Percentiles rank a stretch among this genome's conserved stretches.
Evolutionary conservation across 768 basidiomycete genomes (phyloP).

Genomic region (Trametes elegans): DNA sequence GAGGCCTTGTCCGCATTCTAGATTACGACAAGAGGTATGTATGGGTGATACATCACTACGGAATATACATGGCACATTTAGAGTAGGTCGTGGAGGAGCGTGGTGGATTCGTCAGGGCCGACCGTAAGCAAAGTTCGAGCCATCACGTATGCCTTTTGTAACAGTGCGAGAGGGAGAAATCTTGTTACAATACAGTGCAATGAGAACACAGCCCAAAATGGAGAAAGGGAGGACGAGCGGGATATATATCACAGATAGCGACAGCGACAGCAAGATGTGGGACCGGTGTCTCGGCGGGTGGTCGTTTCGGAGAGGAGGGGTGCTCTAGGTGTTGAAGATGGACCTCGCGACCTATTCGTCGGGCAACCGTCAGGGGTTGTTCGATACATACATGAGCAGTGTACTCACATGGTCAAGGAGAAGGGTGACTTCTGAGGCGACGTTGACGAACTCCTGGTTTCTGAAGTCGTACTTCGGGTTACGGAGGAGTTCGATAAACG

Average conservation of each 20-base stretch:
- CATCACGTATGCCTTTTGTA: slow-evolving; percentile 44
- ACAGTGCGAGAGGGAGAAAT: slow-evolving; percentile 51
- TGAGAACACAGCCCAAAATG: slow-evolving; percentile 45
- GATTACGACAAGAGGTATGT: slow-evolving; percentile 35
- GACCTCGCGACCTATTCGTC: slow-evolving; percentile 64
- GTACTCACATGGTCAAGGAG: slow-evolving; percentile 77
- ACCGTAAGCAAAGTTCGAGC: slow-evolving; percentile 45
- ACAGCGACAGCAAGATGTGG: slow-evolving; percentile 42
- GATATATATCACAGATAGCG: slow-evolving; percentile 83
- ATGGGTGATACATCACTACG: slow-evolving; percentile 36
- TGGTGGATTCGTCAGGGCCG: slow-evolving; percentile 29
- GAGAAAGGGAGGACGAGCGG: slow-evolving; percentile 51
- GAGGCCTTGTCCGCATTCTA: slow-evolving; percentile 35
- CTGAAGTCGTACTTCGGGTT: slow-evolving; percentile 91
- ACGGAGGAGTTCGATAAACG: slow-evolving; percentile 90
- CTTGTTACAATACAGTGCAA: slow-evolving; percentile 87
- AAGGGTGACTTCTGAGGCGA: slow-evolving; percentile 83
- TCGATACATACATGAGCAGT: slow-evolving; percentile 1
- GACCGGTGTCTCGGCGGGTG: slow-evolving; percentile 12
- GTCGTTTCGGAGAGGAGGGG: slow-evolving; percentile 26
- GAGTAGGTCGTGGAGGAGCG: slow-evolving; percentile 30
- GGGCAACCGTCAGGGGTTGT: slow-evolving; percentile 14
- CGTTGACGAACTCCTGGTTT: slow-evolving; percentile 82
- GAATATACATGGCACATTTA: slow-evolving; percentile 36
- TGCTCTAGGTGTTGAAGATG: slow-evolving; percentile 75